Percentiles rank a stretch among this genome's conserved stretches.
Evolutionary conservation across 257 asterid species (phyloP).

Genomic region (Scutellaria minor): DNA sequence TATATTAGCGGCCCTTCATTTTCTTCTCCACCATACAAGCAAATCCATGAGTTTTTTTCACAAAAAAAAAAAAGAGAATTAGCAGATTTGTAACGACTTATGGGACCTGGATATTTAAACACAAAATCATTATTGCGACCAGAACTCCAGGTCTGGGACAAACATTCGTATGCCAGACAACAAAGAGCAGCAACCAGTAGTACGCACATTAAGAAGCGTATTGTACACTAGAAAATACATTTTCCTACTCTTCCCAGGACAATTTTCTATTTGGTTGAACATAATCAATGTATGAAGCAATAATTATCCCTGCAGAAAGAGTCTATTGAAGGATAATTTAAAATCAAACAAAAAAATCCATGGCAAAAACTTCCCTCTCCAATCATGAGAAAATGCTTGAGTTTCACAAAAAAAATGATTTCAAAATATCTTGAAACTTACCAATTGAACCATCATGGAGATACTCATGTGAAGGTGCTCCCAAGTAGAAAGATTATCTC

Average conservation of each 20-base stretch:
- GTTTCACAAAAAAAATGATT: constrained; percentile 10
- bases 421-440: constrained; percentile 42
- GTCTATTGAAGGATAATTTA: not conserved
- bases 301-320: not conserved
- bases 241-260: not conserved
- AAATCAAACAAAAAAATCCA: not conserved
- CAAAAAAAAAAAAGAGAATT: not conserved
- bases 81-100: not conserved
- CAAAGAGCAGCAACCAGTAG: not conserved
- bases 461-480: constrained; percentile 97
- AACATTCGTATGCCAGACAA: not conserved
- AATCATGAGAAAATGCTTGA: constrained; percentile 14
- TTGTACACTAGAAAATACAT: not conserved
- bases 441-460: constrained; percentile 93
- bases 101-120: not conserved
- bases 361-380: not conserved
- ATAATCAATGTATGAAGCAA: constrained; percentile 3
- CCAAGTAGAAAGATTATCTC: constrained; percentile 97
- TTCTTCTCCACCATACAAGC: not conserved
- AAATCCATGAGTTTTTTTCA: not conserved
- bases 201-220: not conserved
- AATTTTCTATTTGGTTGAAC: not conserved
- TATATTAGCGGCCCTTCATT: not conserved
- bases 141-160: too few species aligned
- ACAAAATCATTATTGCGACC: not conserved